These are phyloP conservation scores for Leishmania amazonensis DNA, from an alignment of 208 protist species.

Conservation along the genomic window DNA sequence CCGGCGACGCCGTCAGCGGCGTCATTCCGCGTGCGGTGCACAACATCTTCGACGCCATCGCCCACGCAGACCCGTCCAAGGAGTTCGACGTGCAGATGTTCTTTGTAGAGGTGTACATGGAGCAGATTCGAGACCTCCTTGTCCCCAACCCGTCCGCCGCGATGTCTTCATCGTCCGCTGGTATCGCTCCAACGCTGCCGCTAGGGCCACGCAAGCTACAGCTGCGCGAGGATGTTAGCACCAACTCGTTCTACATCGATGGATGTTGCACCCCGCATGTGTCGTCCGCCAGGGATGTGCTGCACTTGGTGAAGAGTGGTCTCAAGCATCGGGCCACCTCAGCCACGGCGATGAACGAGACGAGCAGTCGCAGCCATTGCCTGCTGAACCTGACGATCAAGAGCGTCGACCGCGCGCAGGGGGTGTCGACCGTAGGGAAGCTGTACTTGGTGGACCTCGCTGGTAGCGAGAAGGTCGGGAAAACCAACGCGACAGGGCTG, in stretches of 20 bases:
- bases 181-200: background rate
- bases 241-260: slow-evolving; percentile 88
- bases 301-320: slow-evolving; percentile 82
- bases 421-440: slow-evolving; percentile 83
- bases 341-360: slow-evolving; percentile 89
- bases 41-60: slow-evolving; percentile 91
- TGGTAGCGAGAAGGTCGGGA: slow-evolving; percentile 88
- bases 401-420: slow-evolving; percentile 44
- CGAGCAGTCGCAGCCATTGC: slow-evolving; percentile 87
- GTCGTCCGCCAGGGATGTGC: slow-evolving; percentile 76
- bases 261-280: slow-evolving; percentile 88
- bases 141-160: slow-evolving; percentile 23
- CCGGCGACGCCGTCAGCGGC: slow-evolving; percentile 45
- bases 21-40: slow-evolving; percentile 94
- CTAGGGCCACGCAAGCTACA: slow-evolving; percentile 32
- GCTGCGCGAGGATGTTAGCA: slow-evolving; percentile 74
- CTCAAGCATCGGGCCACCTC: slow-evolving; percentile 72
- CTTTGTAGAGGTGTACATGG: slow-evolving; percentile 98
- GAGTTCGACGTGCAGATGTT: slow-evolving; percentile 95
- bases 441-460: slow-evolving; percentile 92
- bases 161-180: background rate
- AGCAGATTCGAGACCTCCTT: slow-evolving; percentile 95
- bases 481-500: slow-evolving; percentile 80
- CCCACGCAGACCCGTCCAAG: slow-evolving; percentile 44
- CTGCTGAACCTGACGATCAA: slow-evolving; percentile 85